Conservation (phyloP, 805 yeast genomes). For the Cyberlindnera sargentensis region DNA sequence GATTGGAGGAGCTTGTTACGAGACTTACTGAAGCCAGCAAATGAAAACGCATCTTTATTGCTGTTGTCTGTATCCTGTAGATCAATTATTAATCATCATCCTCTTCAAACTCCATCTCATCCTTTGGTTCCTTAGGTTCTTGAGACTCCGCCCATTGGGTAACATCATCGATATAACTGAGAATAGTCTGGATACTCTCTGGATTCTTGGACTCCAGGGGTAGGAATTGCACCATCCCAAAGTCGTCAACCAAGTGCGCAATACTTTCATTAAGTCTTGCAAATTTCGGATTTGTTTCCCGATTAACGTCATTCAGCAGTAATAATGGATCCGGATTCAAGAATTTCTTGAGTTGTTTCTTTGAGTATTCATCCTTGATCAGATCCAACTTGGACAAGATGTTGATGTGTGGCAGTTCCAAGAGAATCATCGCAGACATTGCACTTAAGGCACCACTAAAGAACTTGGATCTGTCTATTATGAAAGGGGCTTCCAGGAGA, state of each 20-base stretch:
- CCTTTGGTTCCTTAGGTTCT: slow-evolving; percentile 94
- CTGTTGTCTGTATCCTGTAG: background rate
- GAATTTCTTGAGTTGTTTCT: slow-evolving; percentile 72
- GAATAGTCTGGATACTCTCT: slow-evolving; percentile 70
- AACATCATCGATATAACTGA: slow-evolving; percentile 90
- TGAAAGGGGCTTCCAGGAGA: slow-evolving; percentile 88
- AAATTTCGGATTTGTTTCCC: slow-evolving; percentile 53
- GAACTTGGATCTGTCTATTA: slow-evolving; percentile 83
- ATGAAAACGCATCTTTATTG: slow-evolving; percentile 1
- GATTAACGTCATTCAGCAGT: slow-evolving; percentile 43
- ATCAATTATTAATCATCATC: slow-evolving; percentile 25
- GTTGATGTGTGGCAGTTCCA: slow-evolving; percentile 93
- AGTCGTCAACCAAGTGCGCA: slow-evolving; percentile 89
- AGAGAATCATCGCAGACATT: slow-evolving; percentile 95
- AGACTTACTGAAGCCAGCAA: slow-evolving; percentile 13
- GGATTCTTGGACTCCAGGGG: slow-evolving; percentile 79
- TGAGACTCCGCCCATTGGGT: slow-evolving; percentile 97
- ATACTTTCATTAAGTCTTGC: slow-evolving; percentile 70
- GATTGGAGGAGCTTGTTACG: slow-evolving; percentile 17
- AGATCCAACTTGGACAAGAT: slow-evolving; percentile 82
- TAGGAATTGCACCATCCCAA: slow-evolving; percentile 96
- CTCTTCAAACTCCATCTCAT: slow-evolving; percentile 60
- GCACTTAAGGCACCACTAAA: slow-evolving; percentile 95
- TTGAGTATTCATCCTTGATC: slow-evolving; percentile 70
- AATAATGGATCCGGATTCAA: slow-evolving; percentile 89